Evolutionary conservation across 1,139 yeast genomes (phyloP), one percentile per base, ranked within the genome.

Genomic region (Sugiyamaella grinbergsii): DNA sequence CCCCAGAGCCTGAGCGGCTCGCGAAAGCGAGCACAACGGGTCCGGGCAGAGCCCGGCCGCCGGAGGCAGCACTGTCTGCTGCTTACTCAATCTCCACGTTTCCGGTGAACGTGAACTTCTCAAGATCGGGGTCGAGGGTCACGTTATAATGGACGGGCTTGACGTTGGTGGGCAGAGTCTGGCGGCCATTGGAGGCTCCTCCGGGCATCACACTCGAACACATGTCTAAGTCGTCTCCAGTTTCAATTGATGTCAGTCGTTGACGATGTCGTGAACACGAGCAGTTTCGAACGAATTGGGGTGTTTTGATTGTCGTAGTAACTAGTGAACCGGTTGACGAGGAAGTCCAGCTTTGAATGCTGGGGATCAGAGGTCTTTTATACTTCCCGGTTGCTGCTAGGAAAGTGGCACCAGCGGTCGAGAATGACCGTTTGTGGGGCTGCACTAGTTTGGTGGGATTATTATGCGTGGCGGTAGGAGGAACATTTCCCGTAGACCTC

Each of bases 111-210:
- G 81, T 84, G 76, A 85, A 87, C 45, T 80, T 79, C 51, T 76
- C 77, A 60, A 88, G 81, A 61, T 81, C 75, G 34, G 96, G 95
- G 63, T 86, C 93, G 60, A 89, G 73, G 39, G 80, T 77, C 58
- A 88, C 71, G 57, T 80, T 79, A 67, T 88, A 88, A 68, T 85
- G 87, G 54, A 75, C 63, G 42, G 95, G 95, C 57, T 77, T 81
- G 58, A 86, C 89, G 61, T 83, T 79, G 41, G 79, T 73, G 45
- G 95, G 95, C 57, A 87, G 78, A 31, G 85, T 78, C 66, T 85
- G 86, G 63, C 89, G 59, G 23, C 48, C 54, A 24, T 40, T 24
- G 15, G 42, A 13, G 7, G 44, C 24, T n/a, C 39, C 36, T 7
- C 39, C 22, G 2, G 49, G 31, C 10, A 20, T 23, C 5, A 24